Percentiles rank a stretch among this genome's conserved stretches.
Conservation (phyloP, 225 moss, liverwort and hornwort species). For the Marchantia polymorpha region DNA sequence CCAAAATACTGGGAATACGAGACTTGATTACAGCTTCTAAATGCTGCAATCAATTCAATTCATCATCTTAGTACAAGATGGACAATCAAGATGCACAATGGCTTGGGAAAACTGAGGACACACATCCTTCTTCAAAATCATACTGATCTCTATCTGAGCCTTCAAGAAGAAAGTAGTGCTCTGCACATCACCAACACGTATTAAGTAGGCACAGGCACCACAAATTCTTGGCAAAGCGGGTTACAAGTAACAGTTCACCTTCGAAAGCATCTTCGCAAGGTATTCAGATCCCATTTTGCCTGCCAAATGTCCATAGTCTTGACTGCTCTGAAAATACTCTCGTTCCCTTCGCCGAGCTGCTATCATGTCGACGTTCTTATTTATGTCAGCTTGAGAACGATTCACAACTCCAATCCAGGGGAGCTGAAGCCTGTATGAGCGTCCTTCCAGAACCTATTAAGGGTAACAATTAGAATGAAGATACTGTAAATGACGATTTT, state of each 20-base stretch:
- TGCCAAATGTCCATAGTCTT: conserved; percentile 66
- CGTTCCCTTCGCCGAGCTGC: conserved; percentile 70
- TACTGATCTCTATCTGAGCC: background rate
- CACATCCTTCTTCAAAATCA: too few species aligned
- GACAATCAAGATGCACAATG: background rate
- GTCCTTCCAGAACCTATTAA: conserved; percentile 70
- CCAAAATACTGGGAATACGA: conserved; percentile 71
- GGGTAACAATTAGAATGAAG: background rate
- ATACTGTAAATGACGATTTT: background rate
- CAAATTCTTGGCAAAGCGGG: background rate
- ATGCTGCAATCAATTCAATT: conserved; percentile 46
- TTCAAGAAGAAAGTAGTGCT: background rate
- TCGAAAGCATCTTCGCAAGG: conserved; percentile 81
- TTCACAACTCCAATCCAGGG: conserved; percentile 94
- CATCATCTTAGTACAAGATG: background rate
- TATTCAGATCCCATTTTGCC: conserved; percentile 85
- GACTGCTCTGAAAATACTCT: conserved; percentile 71
- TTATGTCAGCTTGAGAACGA: conserved; percentile 83
- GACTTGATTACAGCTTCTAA: conserved; percentile 81
- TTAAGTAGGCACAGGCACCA: background rate
- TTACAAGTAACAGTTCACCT: conserved; percentile 28
- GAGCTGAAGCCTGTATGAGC: conserved; percentile 66
- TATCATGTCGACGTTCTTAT: conserved; percentile 81
- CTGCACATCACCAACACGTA: background rate
- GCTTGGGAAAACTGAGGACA: too few species aligned